Evolutionary conservation across 208 protist genomes (phyloP), one percentile per base, ranked within the genome.

Genomic region (Crithidia expoeki): DNA sequence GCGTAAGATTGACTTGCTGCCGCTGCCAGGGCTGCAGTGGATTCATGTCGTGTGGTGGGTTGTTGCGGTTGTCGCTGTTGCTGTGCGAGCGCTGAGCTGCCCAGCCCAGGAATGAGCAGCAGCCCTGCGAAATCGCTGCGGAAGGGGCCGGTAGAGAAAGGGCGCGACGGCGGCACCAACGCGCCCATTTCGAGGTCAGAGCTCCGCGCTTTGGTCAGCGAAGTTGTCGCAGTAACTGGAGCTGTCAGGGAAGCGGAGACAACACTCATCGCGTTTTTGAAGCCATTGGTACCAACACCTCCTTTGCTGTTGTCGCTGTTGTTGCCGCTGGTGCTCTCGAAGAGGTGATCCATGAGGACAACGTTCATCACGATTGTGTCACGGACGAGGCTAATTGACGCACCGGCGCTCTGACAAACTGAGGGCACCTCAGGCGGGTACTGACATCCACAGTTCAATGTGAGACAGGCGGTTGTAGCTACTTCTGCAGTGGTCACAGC

Each of bases 341-440:
- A 72, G 23, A 77, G 59, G 32, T 71, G 58, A 28, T 77, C 64
- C 72, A 77, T 65, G 23, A 60, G 47, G 27, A 77, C 72, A 2
- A 77, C 51, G 65, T 70, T 77, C 32, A 77, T 16, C 25, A 77
- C 72, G 7, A 77, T n/a, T 4, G 51, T 77, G 65, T 77, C 72
- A 42, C 38, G 47, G 33, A 71, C 32, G 64, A 47, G 47, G 21
- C 72, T 32, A 0, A 25, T 40, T 9, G 63, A 17, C 34, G 36
- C 52, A 19, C 56, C 47, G 10, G 58, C 40, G 42, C 34, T 19
- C 36, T 32, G 64, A 36, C 57, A 77, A 10, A 64, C 72, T 2
- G 56, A 52, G 34, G 67, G 58, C 34, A 77, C 64, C 7, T 60
- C 34, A 4, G 34, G 38, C 10, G 61, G 57, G 34, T 49, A 77